Evolutionary conservation across 129 eudicot species (phyloP), one percentile per base, ranked within the genome.

Genomic region (Flaveria linearis): DNA sequence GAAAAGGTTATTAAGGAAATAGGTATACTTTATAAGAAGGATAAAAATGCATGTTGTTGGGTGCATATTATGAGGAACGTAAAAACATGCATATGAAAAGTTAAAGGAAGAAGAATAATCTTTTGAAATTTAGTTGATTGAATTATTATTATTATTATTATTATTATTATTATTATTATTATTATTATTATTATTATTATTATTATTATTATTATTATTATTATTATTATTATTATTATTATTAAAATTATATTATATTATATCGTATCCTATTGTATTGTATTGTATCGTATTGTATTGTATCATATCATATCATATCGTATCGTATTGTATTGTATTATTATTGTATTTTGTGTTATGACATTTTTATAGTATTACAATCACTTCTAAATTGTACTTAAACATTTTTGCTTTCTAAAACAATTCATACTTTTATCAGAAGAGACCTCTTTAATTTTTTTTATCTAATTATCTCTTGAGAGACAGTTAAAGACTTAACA

Each of bases 21-120:
- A 36, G 41, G 41, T 36, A 1, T 36, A 36, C 41, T 36, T 36
- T 36, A 68, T 56, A 73, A 65, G 79, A 74, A 53, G 46, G 70
- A 69, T 79, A 83, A 53, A 83, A 69, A 76, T 82, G 82, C 76
- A 84, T 75, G 76, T 70, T 74, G 74, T 36, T 75, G 81, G 76
- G 51, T 78, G 76, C 76, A 83, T 77, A 70, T 41, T 26, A 72
- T 64, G 65, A 75, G 76, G 51, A 84, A 82, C 76, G 86, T 83
- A 42, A 74, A 78, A 55, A 82, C 83, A 76, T 80, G 74, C 33
- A 81, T 75, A 74, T 77, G 56, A 67, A 85, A 87, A 82, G 81
- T 68, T 77, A 83, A 78, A 78, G 96, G 91, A 80, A 85, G 87
- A 88, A 85, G 85, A 85, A 85, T 80, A 79, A 36, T 80, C 85